Conservation (phyloP, 2,329 filamentous ascomycete species). For the Elsinoe australis region DNA sequence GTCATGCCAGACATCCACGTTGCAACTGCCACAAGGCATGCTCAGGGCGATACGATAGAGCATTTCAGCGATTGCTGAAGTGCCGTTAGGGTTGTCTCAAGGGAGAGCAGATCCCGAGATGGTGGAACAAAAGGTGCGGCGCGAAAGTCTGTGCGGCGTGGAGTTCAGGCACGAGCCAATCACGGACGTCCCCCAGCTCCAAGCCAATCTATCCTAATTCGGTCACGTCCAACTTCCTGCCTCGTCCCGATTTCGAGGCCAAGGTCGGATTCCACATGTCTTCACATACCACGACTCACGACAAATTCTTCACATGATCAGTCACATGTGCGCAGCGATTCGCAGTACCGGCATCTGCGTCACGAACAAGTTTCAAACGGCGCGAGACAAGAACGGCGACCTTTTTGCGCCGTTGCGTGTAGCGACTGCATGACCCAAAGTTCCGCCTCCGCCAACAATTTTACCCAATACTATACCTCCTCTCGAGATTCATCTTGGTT, state of each 20-base stretch:
- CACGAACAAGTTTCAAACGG: slow-evolving; percentile 9
- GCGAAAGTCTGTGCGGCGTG: not conserved
- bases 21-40: slow-evolving; percentile 2
- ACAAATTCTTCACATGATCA: slow-evolving; percentile 6
- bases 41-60: not conserved
- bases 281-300: not conserved
- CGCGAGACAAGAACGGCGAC: slow-evolving; percentile 4
- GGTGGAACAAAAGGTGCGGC: not conserved
- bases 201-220: slow-evolving; percentile 5
- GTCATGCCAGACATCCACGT: slow-evolving; percentile 10
- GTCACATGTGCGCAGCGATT: not conserved
- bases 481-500: slow-evolving; percentile 5
- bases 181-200: slow-evolving; percentile 2
- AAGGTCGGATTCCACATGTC: not conserved
- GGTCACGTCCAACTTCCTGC: slow-evolving; percentile 15
- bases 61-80: not conserved
- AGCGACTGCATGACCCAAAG: slow-evolving; percentile 15
- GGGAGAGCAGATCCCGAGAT: not conserved
- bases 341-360: slow-evolving; percentile 1
- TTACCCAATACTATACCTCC: not conserved
- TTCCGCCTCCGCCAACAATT: slow-evolving; percentile 8
- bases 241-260: slow-evolving; percentile 14
- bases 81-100: slow-evolving; percentile 14
- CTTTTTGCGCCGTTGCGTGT: slow-evolving; percentile 13
- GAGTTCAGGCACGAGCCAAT: slow-evolving; percentile 14